phyloP scores from a whole-genome alignment of 768 basidiomycete genomes.

The Kwoniella europaea region DNA sequence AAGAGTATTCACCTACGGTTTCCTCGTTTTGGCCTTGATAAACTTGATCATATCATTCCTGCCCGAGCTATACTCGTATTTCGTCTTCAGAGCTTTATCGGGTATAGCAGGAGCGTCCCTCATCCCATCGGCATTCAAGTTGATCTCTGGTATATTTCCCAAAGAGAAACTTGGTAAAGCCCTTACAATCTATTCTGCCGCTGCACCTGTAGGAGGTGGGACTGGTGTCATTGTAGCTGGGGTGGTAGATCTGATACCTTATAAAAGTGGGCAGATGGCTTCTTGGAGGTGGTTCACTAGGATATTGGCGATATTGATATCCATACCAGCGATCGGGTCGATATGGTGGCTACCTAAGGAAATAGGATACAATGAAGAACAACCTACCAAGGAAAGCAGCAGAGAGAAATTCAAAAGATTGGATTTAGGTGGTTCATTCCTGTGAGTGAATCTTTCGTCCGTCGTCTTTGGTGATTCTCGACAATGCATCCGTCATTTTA shows the following conservation, averaged over 20 bases:
- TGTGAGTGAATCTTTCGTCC: slow-evolving; percentile 20
- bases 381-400: not conserved
- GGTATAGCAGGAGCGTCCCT: slow-evolving; percentile 40
- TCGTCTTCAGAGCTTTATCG: slow-evolving; percentile 42
- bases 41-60: slow-evolving; percentile 34
- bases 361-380: not conserved
- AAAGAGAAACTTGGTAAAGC: slow-evolving; percentile 32
- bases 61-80: slow-evolving; percentile 41
- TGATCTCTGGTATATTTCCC: slow-evolving; percentile 42
- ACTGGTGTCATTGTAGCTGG: slow-evolving; percentile 28
- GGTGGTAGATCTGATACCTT: slow-evolving; percentile 28
- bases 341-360: slow-evolving; percentile 29
- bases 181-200: slow-evolving; percentile 31
- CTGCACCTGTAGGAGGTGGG: slow-evolving; percentile 24
- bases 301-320: slow-evolving; percentile 24
- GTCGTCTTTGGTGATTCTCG: too few relatives aligned
- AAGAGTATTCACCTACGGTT: slow-evolving; percentile 39
- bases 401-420: slow-evolving; percentile 21
- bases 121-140: slow-evolving; percentile 38
- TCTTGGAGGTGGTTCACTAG: slow-evolving; percentile 54
- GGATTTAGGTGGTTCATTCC: slow-evolving; percentile 23
- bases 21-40: slow-evolving; percentile 37
- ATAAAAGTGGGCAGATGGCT: slow-evolving; percentile 27
- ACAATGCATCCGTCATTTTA: slow-evolving; percentile 7
- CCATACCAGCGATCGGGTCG: slow-evolving; percentile 2